Base-by-base conservation (phyloP, 2,329 filamentous ascomycete genomes). In the Aspergillus eucalypticola region DNA sequence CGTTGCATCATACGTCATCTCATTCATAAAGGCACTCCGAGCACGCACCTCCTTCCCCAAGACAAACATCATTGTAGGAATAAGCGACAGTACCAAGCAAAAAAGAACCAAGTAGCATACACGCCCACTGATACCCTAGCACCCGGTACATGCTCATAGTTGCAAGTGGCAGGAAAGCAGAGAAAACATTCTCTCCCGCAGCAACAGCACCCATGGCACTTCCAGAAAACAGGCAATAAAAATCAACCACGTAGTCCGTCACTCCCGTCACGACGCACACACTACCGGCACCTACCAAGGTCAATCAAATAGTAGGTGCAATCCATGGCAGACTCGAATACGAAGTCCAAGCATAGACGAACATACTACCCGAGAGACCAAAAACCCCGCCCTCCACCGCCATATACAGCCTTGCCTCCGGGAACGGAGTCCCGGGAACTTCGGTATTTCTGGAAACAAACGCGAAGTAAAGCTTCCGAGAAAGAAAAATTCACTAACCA, bases 241-340 rank as follows among this genome's bases (percentile, higher is more conserved):
- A 76, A 63, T 83, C 80, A 3, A 76, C 76, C n/a, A 81, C 71
- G 54, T 82, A 82, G 69, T 83, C 81, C 1, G 79, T 75, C 3
- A 79, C 79, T 10, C 79, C 79, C n/a, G 82, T 73, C 54, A 79
- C 75, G 6, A 81, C 81, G n/a, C 75, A 69, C 2, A 75, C 74
- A 3, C 79, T 79, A 15, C 73, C 76, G 6, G 75, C 68, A 0
- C 79, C 79, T 3, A 78, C 75, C 60, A 78, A 71, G 4, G 68
- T 74, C 1, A 78, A 60, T 3, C 70, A 71, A 4, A 71, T 57
- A 1, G 69, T 67, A 0, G 74, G 74, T 1, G 73, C 74, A 25
- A 77, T 75, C 75, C 75, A 76, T 8, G 71, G 73, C 2, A 73
- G 41, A 5, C 53, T 15, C 0, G 68, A 58, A 29, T 73, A 71